Evolutionary conservation across 179 eudicot genomes (phyloP).

Genomic region (Pouteria campechiana): DNA sequence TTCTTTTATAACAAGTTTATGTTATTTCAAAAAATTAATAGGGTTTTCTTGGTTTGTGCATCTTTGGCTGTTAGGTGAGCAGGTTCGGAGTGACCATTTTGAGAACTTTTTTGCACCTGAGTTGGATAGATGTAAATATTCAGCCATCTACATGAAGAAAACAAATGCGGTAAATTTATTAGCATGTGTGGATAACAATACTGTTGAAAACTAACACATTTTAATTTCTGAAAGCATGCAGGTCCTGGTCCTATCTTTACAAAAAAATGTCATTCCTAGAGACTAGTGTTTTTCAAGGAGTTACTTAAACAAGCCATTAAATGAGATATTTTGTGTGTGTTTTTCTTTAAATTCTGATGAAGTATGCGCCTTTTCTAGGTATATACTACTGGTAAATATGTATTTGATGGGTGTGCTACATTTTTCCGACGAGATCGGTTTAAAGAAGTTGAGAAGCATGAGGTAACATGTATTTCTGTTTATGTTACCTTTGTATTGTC

Average conservation of each 20-base stretch:
- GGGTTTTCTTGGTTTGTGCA: not conserved
- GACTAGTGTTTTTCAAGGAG: no score
- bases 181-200: no score
- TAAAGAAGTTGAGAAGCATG: constrained; percentile 12
- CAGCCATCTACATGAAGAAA: constrained; percentile 19
- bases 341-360: not conserved
- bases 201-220: no score
- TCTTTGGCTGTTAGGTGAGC: not conserved
- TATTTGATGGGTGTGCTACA: constrained; percentile 25
- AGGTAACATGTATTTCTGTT: constrained; percentile 6
- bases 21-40: not conserved
- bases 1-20: not conserved
- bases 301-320: no score
- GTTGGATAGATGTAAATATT: constrained; percentile 15
- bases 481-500: no score
- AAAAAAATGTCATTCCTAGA: not conserved
- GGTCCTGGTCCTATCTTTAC: constrained; percentile 1
- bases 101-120: constrained; percentile 26
- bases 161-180: constrained; percentile 8
- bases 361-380: constrained; percentile 7
- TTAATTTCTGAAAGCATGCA: no score
- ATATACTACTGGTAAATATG: constrained; percentile 14
- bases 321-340: constrained; percentile 1
- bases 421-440: constrained; percentile 19
- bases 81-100: constrained; percentile 36